phyloP scores from a whole-genome alignment of 805 yeast genomes.

The Metschnikowia orientalis region DNA sequence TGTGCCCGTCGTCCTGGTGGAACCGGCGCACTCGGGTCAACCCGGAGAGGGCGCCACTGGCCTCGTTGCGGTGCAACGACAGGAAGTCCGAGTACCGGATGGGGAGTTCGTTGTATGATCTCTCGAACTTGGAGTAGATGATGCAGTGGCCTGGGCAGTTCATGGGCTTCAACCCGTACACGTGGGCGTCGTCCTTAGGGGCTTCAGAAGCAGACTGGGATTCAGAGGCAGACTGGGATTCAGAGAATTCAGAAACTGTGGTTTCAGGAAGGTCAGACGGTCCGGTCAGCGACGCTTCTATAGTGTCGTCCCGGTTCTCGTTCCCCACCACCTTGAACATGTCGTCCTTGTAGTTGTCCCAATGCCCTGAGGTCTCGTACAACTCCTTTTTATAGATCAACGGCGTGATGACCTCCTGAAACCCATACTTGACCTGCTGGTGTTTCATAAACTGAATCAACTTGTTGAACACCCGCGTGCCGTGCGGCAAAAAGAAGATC shows the following conservation, averaged over 20 bases:
- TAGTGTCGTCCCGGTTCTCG: slow-evolving; percentile 32
- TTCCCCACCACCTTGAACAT: slow-evolving; percentile 84
- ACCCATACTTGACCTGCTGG: slow-evolving; percentile 77
- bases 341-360: slow-evolving; percentile 91
- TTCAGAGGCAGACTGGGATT: not conserved
- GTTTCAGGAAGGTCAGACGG: slow-evolving; percentile 7
- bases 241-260: slow-evolving; percentile 3
- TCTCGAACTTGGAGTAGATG: slow-evolving; percentile 66
- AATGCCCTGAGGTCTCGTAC: slow-evolving; percentile 93
- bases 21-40: slow-evolving; percentile 89
- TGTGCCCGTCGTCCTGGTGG: slow-evolving; percentile 98
- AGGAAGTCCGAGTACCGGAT: slow-evolving; percentile 83
- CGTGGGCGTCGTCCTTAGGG: slow-evolving; percentile 19
- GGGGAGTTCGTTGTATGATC: slow-evolving; percentile 85
- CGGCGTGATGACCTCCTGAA: slow-evolving; percentile 91
- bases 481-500: slow-evolving; percentile 87
- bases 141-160: slow-evolving; percentile 95
- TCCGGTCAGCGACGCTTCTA: too few species aligned
- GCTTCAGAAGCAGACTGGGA: not conserved
- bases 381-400: slow-evolving; percentile 74
- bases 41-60: slow-evolving; percentile 91
- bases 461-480: slow-evolving; percentile 79
- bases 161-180: slow-evolving; percentile 89
- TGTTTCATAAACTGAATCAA: slow-evolving; percentile 77
- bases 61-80: slow-evolving; percentile 89